Evolutionary conservation across 352 stramenopile genomes (phyloP), one percentile per base, ranked within the genome.

Genomic region (Aphanomyces cochlioides): DNA sequence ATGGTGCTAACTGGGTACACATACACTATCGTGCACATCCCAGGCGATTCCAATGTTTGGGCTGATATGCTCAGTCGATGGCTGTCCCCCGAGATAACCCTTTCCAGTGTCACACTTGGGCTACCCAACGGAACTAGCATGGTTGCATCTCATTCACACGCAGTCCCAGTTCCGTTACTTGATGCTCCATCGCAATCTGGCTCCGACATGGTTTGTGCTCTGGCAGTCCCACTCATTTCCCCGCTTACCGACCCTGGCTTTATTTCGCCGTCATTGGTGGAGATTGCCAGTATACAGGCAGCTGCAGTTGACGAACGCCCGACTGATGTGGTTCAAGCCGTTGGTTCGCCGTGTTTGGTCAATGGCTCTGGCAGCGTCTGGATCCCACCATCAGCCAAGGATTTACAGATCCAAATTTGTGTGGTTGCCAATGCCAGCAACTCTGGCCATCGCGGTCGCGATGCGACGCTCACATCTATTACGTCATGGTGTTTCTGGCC

Each of bases 41-140:
- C 64, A 4, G 72, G 73, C 3, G 67, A 77, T 0, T 56, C 56
- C 4, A 81, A 81, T 21, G 73, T 76, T 12, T 81, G 76, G 76
- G 72, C 61, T 0, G 76, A 81, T 45, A 54, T 81, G 47, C 58
- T 79, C 10, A 73, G 58, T 2, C 37, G 76, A 5, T 77, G 75
- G 71, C 28, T 28, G 1, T 28, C 28, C 28, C 28, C 28, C 28
- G 28, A 69, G 74, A 21, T 21, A 61, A 61, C 56, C 15, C 56
- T 53, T 15, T 17, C 21, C 17, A 15, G 56, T 13, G 36, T 53
- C 56, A 28, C 28, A 28, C 28, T 28, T 28, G 28, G 28, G 28
- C 28, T 28, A 28, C 28, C 28, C 28, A 21, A 13, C 0, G 3
- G 38, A 21, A 10, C 15, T 3, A 38, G 71, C 66, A 6, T 41